A percentile compares a stretch with the other conserved stretches of the same genome.
Evolutionary conservation across 371 early-diverging fungal genomes (phyloP).

Genomic region (Lichtheimia ramosa): DNA sequence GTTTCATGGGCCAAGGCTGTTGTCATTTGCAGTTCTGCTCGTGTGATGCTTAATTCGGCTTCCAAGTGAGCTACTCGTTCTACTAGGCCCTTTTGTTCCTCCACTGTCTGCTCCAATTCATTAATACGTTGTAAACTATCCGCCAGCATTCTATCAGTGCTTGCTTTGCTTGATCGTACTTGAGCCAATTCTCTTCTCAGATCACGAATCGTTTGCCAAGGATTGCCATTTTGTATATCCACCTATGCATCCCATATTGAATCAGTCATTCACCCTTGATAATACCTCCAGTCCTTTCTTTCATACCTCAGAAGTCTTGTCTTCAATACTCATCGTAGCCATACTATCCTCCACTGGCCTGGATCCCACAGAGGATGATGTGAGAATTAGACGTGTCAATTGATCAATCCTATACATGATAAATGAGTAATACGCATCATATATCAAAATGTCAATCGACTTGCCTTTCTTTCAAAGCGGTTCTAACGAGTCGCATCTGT

Average conservation of each 20-base stretch:
- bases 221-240: constrained; percentile 13
- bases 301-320: too few relatives aligned
- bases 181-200: constrained; percentile 19
- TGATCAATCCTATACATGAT: constrained; percentile 50
- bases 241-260: background rate
- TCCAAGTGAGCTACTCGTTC: constrained; percentile 38
- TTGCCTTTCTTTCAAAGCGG: constrained; percentile 79
- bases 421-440: background rate
- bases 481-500: constrained; percentile 71
- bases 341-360: too few relatives aligned
- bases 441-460: constrained; percentile 11
- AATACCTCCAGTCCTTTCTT: too few relatives aligned
- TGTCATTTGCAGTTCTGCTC: constrained; percentile 36
- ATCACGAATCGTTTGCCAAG: constrained; percentile 30
- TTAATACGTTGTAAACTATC: constrained; percentile 14
- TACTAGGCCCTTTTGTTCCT: constrained; percentile 22
- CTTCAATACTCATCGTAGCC: too few relatives aligned
- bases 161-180: constrained; percentile 14
- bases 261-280: too few relatives aligned
- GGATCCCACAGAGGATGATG: constrained; percentile 55
- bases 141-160: constrained; percentile 11
- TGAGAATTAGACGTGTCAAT: constrained; percentile 80
- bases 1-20: constrained; percentile 17
- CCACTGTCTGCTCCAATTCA: constrained; percentile 20
- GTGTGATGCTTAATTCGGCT: constrained; percentile 39